Base-by-base conservation (phyloP, 176 grass and related monocot species). In the Puccinellia tenuiflora region DNA sequence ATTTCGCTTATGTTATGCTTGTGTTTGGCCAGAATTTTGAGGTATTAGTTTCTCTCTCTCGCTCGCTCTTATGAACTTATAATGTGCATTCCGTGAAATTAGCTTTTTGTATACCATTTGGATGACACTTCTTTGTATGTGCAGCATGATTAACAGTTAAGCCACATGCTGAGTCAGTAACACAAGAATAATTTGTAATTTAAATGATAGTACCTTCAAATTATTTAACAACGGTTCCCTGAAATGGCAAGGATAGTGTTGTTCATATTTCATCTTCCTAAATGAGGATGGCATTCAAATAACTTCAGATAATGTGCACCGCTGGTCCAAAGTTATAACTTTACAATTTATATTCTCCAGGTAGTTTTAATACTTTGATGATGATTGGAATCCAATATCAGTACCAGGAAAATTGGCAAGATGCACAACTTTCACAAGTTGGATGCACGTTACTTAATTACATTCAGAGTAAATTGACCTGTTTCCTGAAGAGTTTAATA, bases 11-110 rank as follows among this genome's bases (percentile, higher is more conserved):
- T 83, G 92, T 98, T 68, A 93, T 90, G 85, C 89, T 91, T 80
- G 90, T 98, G 73, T 83, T 98, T 76, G 95, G 82, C 29, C 88
- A 98, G 84, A 95, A 98, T 84, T 90, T 98, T 25, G 92, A 98
- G 95, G 95, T 98, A 95, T 70, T 79, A n/a, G 1, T 52, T 76
- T 22, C 77, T 79, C 68, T 47, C 33, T 55, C 64, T 85, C 33
- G 47, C 75, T 20, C 60, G n/a, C n/a, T 85, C 68, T 73, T 29
- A 47, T 79, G 45, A 82, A 71, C 42, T 59, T 73, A 73, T 50
- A 50, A 73, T 56, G 28, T 47, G 5, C 46, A 67, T 74, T 48
- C 9, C 73, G 16, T 50, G 7, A n/a, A 68, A 22, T 68, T 74
- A 46, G 8, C 40, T 13, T 18, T 15, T 15, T 75, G 51, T 76